These are phyloP conservation scores for Cucurbita argyrosperma DNA, from an alignment of 306 rosid species.

Conservation along the genomic window DNA sequence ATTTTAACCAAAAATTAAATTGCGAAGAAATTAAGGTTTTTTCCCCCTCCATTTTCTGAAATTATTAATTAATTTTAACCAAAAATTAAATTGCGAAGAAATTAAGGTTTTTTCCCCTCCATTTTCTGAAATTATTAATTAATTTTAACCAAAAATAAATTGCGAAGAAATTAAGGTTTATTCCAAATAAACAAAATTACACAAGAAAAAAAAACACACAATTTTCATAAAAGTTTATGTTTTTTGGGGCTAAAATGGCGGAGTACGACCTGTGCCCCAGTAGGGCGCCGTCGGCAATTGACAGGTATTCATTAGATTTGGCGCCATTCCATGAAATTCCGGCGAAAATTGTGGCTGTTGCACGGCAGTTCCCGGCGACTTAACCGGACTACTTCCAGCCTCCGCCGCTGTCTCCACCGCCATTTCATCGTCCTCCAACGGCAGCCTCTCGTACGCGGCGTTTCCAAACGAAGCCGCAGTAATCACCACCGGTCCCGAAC, in stretches of 20 bases:
- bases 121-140: not conserved
- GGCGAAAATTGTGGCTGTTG: constrained; percentile 36
- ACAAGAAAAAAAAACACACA: not conserved
- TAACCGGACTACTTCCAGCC: constrained; percentile 28
- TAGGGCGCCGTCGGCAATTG: constrained; percentile 72
- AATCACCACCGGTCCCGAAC: constrained; percentile 73
- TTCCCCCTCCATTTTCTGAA: not conserved
- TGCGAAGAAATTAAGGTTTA: not conserved
- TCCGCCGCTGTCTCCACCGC: constrained; percentile 8
- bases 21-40: not conserved
- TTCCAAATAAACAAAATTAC: not conserved
- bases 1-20: not conserved
- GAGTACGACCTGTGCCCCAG: constrained; percentile 53
- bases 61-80: not conserved
- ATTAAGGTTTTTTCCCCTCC: not conserved
- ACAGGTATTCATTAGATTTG: constrained; percentile 67
- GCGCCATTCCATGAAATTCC: constrained; percentile 73
- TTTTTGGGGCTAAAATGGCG: constrained; percentile 31
- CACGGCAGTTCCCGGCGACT: constrained; percentile 42
- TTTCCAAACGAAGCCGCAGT: constrained; percentile 89
- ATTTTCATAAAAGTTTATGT: not conserved
- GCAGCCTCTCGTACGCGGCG: constrained; percentile 90
- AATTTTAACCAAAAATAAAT: not conserved
- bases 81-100: not conserved
- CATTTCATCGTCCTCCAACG: constrained; percentile 66